phyloP scores from a whole-genome alignment of 129 eudicot species.

The Mikania micrantha region DNA sequence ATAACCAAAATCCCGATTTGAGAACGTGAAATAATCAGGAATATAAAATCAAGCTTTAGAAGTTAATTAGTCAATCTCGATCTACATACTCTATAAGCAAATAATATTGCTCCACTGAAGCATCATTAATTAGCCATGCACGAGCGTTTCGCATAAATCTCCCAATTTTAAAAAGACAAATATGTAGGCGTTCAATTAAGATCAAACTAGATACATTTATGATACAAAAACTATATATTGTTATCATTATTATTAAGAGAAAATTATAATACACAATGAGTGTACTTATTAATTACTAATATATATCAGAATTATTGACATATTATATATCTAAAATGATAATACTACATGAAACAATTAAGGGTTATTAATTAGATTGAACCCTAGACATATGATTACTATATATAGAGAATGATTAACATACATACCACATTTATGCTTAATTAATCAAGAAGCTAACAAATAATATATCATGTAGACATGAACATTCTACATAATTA shows the following conservation, averaged over 20 bases:
- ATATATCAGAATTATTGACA: conserved; percentile 14
- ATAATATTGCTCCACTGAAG: background rate
- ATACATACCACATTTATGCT: conserved; percentile 15
- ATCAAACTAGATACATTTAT: background rate
- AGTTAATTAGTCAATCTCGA: background rate
- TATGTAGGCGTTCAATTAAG: background rate
- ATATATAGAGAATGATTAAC: conserved; percentile 1
- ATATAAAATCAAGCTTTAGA: background rate
- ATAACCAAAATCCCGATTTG: too few species aligned
- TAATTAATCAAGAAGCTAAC: conserved; percentile 23
- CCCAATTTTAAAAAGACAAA: background rate
- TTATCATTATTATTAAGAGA: background rate
- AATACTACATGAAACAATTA: conserved; percentile 25
- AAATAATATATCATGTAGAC: conserved; percentile 8
- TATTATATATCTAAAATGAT: background rate
- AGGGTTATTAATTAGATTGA: conserved; percentile 26
- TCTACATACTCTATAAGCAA: background rate
- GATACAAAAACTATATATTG: background rate
- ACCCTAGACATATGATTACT: conserved; percentile 19
- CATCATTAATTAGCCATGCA: background rate
- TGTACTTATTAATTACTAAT: background rate
- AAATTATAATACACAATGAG: background rate
- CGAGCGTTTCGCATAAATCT: background rate
- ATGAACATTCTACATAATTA: conserved; percentile 32
- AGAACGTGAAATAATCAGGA: background rate